Conservation (phyloP, 2,329 filamentous ascomycete genomes). For the Didymella sp. region DNA sequence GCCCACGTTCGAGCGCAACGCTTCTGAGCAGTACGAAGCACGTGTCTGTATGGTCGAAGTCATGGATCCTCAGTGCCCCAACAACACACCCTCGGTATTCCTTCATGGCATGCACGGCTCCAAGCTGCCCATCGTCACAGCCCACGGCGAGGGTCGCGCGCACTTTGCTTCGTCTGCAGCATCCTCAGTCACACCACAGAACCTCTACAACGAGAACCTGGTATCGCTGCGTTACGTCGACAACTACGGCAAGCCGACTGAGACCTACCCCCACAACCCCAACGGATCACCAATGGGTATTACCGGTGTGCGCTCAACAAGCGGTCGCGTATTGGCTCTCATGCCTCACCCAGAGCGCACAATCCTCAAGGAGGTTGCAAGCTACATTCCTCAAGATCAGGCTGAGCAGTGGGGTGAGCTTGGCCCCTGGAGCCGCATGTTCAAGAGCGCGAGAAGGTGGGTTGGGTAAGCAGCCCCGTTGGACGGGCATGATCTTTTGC, state of each 20-base stretch:
- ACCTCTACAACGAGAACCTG: conserved; percentile 69
- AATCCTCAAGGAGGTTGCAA: conserved; percentile 77
- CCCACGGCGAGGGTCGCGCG: conserved; percentile 90
- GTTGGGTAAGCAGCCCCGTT: conserved; percentile 63
- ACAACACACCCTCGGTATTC: conserved; percentile 72
- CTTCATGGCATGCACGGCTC: conserved; percentile 86
- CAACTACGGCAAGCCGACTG: conserved; percentile 77
- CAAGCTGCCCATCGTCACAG: conserved; percentile 82
- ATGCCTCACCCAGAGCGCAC: conserved; percentile 97
- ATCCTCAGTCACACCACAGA: conserved; percentile 51
- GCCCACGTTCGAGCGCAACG: conserved; percentile 87
- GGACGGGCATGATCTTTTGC: background rate
- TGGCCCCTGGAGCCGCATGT: conserved; percentile 85
- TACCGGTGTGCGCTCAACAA: conserved; percentile 76
- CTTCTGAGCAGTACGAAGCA: conserved; percentile 87
- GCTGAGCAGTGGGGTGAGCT: conserved; percentile 76
- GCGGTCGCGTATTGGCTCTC: conserved; percentile 83
- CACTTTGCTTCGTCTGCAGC: conserved; percentile 52
- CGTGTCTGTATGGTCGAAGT: conserved; percentile 86
- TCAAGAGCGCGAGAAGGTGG: conserved; percentile 87
- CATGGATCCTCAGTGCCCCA: conserved; percentile 61
- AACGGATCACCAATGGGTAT: conserved; percentile 86
- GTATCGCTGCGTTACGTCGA: conserved; percentile 85
- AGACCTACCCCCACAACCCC: conserved; percentile 86
- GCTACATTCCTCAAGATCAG: conserved; percentile 72